A percentile compares a stretch with the other conserved stretches of the same genome.
These are phyloP conservation scores for Acanthamoeba royreba DNA, from an alignment of 208 protist species.

Conservation along the genomic window DNA sequence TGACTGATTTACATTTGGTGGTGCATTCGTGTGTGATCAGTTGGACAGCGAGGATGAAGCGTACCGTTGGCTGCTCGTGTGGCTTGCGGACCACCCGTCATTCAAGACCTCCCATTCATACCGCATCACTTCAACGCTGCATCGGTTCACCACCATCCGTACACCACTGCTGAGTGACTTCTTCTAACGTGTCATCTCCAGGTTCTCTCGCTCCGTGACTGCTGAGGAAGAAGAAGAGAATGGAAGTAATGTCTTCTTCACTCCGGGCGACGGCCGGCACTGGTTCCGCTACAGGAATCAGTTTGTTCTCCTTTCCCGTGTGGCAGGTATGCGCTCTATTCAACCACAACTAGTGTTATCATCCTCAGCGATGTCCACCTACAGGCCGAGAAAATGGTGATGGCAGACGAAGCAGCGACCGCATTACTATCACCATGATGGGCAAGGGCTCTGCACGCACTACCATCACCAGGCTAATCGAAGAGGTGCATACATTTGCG, in stretches of 20 bases:
- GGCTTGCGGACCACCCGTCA: slow-evolving; percentile 9
- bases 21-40: neutral
- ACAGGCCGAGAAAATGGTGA: neutral
- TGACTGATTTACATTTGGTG: neutral
- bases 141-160: neutral
- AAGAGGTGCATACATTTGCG: neutral
- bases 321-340: no score
- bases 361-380: neutral
- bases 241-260: neutral
- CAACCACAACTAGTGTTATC: no score
- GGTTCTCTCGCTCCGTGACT: neutral
- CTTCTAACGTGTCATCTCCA: no score
- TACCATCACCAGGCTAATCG: neutral
- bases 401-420: neutral
- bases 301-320: neutral
- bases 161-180: neutral
- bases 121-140: neutral
- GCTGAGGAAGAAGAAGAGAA: neutral
- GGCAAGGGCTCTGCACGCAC: neutral
- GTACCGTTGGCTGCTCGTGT: neutral
- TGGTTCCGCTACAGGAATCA: neutral
- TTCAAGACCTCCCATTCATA: neutral
- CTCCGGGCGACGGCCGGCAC: neutral
- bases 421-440: neutral
- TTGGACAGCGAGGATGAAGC: neutral